Percentiles rank a stretch among this genome's conserved stretches.
These are phyloP conservation scores for Psilocybe sp. DNA, from an alignment of 768 basidiomycete species.

Conservation along the genomic window DNA sequence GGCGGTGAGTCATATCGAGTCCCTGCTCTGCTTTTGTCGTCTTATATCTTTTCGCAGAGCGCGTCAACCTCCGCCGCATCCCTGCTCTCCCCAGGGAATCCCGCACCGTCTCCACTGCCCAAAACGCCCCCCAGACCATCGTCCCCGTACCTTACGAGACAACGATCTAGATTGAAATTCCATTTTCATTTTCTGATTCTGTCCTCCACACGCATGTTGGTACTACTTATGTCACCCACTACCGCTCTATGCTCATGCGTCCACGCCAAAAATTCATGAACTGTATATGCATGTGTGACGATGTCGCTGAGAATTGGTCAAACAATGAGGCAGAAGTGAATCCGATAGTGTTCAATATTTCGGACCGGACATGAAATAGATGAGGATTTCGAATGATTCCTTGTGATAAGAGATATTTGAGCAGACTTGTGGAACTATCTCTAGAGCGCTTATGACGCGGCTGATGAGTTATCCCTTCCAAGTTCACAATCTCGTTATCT, in stretches of 20 bases:
- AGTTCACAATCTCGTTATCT: no score
- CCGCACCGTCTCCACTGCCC: slow-evolving; percentile 63
- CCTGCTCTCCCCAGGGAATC: slow-evolving; percentile 82
- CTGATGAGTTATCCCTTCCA: no score
- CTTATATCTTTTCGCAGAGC: slow-evolving; percentile 47
- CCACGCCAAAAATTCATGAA: slow-evolving; percentile 19
- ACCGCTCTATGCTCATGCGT: slow-evolving; percentile 23
- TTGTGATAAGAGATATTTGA: no score
- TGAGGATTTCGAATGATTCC: no score
- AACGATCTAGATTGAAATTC: slow-evolving; percentile 67
- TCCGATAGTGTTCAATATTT: not conserved
- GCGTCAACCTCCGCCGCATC: slow-evolving; percentile 80
- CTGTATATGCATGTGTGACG: slow-evolving; percentile 8
- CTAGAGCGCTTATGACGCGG: no score
- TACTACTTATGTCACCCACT: slow-evolving; percentile 21
- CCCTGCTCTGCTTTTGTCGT: not conserved
- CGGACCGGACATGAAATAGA: not conserved
- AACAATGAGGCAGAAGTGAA: not conserved
- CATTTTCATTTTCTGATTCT: slow-evolving; percentile 14
- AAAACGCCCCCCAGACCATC: slow-evolving; percentile 91
- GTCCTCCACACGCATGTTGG: slow-evolving; percentile 18
- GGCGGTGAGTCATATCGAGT: slow-evolving; percentile 64
- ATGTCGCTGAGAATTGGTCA: not conserved
- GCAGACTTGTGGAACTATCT: no score
- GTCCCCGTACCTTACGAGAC: slow-evolving; percentile 94